These are phyloP conservation scores for Metroxylon sagu DNA, from an alignment of 176 grass and related monocot genomes.

Conservation along the genomic window DNA sequence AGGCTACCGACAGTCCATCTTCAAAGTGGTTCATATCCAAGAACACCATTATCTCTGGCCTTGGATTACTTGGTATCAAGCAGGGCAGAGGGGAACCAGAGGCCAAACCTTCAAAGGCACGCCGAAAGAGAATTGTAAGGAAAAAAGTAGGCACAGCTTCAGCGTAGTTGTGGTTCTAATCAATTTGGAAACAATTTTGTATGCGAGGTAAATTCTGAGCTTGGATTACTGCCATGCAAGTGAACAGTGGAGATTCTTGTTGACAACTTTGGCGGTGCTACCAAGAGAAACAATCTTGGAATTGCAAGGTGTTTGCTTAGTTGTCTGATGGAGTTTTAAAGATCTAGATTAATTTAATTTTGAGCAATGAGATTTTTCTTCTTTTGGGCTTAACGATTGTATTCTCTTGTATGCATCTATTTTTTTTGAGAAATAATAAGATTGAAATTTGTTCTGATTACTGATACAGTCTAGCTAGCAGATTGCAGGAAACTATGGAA, in stretches of 20 bases:
- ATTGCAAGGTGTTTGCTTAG: no score
- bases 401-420: no score
- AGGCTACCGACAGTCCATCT: constrained; percentile 35
- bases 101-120: constrained; percentile 38
- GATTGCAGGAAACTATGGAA: no score
- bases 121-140: constrained; percentile 79
- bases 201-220: not conserved
- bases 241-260: not conserved
- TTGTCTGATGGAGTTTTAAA: no score
- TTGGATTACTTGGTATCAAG: constrained; percentile 87
- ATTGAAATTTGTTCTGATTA: no score
- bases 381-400: no score
- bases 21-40: constrained; percentile 97
- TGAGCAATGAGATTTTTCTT: no score
- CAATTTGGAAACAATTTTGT: not conserved
- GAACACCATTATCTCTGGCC: constrained; percentile 78
- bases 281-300: no score
- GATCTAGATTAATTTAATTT: no score
- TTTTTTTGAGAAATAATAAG: no score
- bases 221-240: not conserved
- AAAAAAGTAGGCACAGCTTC: constrained; percentile 65
- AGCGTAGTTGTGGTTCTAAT: constrained; percentile 12
- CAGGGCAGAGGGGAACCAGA: constrained; percentile 43
- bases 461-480: no score
- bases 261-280: not conserved